Conservation (phyloP, 1,139 yeast species). For the Petasospora fabianii region DNA sequence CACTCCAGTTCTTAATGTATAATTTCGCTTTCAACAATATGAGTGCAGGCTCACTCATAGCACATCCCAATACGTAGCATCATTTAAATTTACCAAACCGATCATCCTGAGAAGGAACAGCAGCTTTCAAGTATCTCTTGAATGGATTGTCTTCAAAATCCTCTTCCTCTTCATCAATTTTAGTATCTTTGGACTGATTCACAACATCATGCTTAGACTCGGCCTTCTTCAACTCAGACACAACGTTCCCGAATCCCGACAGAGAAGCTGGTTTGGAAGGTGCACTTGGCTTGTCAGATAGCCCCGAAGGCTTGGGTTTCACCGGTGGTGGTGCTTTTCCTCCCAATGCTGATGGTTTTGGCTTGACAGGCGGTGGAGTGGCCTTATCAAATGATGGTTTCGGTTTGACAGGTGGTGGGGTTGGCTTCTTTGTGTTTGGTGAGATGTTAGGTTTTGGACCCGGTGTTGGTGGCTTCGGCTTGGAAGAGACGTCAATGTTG, state of each 20-base stretch:
- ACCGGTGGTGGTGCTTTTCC: slow-evolving; percentile 21
- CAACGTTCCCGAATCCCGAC: not conserved
- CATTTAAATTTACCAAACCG: slow-evolving; percentile 18
- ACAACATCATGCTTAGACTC: slow-evolving; percentile 1
- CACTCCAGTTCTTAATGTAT: no score
- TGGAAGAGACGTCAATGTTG: not conserved
- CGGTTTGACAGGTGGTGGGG: slow-evolving; percentile 16
- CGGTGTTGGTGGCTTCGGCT: slow-evolving; percentile 8
- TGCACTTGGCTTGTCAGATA: not conserved
- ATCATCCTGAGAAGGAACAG: slow-evolving; percentile 35
- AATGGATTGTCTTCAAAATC: slow-evolving; percentile 32
- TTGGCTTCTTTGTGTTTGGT: slow-evolving; percentile 13
- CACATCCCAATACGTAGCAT: no score
- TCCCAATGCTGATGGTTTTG: slow-evolving; percentile 8
- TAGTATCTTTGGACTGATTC: not conserved
- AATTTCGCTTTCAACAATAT: no score
- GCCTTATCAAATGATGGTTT: slow-evolving; percentile 4
- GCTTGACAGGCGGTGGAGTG: slow-evolving; percentile 23
- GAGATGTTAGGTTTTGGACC: slow-evolving; percentile 5
- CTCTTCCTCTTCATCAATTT: slow-evolving; percentile 8
- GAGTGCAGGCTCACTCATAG: no score
- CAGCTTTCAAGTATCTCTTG: slow-evolving; percentile 32
- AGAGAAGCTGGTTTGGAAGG: not conserved
- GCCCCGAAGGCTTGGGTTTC: no score
- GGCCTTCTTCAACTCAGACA: not conserved